Percentiles rank a stretch among this genome's conserved stretches.
These are phyloP conservation scores for Thalia dealbata DNA, from an alignment of 176 grass and related monocot species.

Conservation along the genomic window DNA sequence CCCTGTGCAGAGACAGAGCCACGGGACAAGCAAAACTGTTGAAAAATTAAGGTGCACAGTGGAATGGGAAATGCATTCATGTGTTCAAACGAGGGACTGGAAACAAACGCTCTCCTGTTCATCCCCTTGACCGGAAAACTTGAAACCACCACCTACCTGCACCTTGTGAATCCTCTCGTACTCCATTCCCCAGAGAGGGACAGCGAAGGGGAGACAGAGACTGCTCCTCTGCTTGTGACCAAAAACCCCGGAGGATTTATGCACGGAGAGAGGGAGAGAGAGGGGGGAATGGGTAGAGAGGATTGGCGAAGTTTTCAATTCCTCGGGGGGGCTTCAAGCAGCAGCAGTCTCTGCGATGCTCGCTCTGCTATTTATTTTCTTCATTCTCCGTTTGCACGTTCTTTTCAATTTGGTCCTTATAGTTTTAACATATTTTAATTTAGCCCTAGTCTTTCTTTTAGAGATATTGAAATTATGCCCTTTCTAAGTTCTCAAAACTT, in stretches of 20 bases:
- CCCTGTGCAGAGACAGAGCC: not conserved
- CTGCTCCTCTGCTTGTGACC: not conserved
- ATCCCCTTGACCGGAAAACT: not conserved
- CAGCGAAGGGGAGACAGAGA: not conserved
- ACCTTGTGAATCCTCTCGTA: conserved; percentile 90
- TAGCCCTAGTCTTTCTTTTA: too few species aligned
- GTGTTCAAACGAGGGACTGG: not conserved
- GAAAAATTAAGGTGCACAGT: conserved; percentile 6
- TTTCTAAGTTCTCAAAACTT: too few species aligned
- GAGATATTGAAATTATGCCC: too few species aligned
- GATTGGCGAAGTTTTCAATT: not conserved
- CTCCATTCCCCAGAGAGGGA: conserved; percentile 35
- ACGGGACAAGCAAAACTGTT: not conserved
- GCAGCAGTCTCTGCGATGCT: not conserved
- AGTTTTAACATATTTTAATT: too few species aligned
- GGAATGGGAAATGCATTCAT: not conserved
- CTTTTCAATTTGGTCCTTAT: too few species aligned
- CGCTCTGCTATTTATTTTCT: not conserved
- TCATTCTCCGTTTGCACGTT: not conserved
- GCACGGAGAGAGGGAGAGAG: not conserved
- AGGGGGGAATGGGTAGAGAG: not conserved
- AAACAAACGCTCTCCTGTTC: not conserved
- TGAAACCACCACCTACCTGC: conserved; percentile 67
- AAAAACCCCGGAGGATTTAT: not conserved
- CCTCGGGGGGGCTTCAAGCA: conserved; percentile 3